phyloP scores from a whole-genome alignment of 331 rosid genomes.

The Quercus lobata region DNA sequence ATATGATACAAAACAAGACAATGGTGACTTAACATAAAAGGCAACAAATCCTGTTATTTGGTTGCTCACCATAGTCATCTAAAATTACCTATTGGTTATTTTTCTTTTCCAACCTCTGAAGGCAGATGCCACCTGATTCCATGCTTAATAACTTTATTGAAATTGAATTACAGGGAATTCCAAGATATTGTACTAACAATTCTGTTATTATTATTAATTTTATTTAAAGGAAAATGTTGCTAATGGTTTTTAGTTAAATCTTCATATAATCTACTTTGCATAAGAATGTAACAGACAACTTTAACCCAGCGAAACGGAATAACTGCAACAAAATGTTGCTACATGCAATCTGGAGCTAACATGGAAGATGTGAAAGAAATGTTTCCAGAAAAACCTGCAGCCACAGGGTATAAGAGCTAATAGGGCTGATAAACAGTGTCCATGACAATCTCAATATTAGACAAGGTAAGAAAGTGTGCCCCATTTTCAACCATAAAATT shows the following conservation, averaged over 20 bases:
- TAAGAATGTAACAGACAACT: conserved; percentile 6
- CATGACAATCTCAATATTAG: too few species aligned
- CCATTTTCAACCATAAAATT: too few species aligned
- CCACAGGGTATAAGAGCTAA: background rate
- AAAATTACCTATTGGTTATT: too few species aligned
- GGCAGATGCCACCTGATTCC: background rate
- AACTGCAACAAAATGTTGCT: conserved; percentile 4
- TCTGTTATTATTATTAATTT: background rate
- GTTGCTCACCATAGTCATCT: too few species aligned
- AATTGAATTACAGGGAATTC: background rate
- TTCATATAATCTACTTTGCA: conserved; percentile 16
- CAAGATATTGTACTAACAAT: background rate
- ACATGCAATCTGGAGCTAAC: background rate
- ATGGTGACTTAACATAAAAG: too few species aligned
- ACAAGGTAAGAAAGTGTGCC: too few species aligned
- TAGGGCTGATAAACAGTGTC: too few species aligned
- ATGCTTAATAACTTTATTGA: background rate
- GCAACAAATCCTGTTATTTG: too few species aligned
- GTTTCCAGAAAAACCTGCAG: conserved; percentile 22
- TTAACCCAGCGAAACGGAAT: background rate
- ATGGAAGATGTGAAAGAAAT: background rate
- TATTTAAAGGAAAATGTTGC: background rate
- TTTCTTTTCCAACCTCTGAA: too few species aligned
- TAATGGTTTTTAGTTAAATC: background rate
- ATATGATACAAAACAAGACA: too few species aligned